phyloP scores from a whole-genome alignment of 257 asterid genomes.

The Penstemon eatonii region DNA sequence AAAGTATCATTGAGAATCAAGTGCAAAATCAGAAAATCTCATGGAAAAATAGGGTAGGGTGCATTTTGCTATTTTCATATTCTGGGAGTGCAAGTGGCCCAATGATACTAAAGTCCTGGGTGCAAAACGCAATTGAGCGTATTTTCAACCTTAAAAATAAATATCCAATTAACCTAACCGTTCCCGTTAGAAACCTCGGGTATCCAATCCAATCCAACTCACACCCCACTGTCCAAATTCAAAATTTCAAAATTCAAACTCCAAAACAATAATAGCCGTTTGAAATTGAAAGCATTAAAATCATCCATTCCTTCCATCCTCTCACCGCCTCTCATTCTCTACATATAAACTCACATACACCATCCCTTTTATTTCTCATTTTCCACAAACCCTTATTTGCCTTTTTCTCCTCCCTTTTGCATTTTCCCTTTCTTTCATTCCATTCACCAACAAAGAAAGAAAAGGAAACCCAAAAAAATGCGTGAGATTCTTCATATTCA shows the following conservation, averaged over 20 bases:
- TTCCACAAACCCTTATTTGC: not conserved
- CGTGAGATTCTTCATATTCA: constrained; percentile 22
- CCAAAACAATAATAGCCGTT: not conserved
- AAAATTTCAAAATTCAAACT: constrained; percentile 4
- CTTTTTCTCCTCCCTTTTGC: not conserved
- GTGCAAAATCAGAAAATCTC: too few species aligned
- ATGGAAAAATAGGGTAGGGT: too few species aligned
- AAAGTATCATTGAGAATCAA: too few species aligned
- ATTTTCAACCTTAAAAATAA: too few species aligned
- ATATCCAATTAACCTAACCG: too few species aligned
- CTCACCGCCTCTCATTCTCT: not conserved
- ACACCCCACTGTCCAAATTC: not conserved
- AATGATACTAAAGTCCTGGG: too few species aligned
- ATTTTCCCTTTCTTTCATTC: not conserved
- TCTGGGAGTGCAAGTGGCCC: too few species aligned
- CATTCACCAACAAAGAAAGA: not conserved
- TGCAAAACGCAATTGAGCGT: too few species aligned
- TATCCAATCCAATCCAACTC: not conserved
- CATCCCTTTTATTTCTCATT: not conserved
- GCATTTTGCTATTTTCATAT: too few species aligned
- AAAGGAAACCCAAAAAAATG: constrained; percentile 7
- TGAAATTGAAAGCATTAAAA: not conserved
- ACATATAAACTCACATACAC: not conserved
- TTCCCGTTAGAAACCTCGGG: too few species aligned
- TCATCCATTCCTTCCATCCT: not conserved